phyloP scores from a whole-genome alignment of 306 rosid genomes.

The Spatholobus suberectus region DNA sequence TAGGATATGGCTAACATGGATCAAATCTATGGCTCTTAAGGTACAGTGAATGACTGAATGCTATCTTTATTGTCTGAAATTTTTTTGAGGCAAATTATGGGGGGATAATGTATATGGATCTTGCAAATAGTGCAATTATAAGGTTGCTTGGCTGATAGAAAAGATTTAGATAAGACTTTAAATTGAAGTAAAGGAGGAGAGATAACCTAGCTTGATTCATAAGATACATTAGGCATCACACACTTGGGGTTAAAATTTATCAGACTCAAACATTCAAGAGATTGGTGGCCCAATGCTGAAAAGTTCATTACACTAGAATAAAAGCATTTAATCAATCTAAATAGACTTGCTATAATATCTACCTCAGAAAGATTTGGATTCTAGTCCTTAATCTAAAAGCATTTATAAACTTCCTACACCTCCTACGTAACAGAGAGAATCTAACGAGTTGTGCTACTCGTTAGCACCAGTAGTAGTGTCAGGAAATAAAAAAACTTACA shows the following conservation, averaged over 20 bases:
- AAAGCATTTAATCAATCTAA: background rate
- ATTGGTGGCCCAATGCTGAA: constrained; percentile 18
- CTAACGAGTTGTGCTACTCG: constrained; percentile 17
- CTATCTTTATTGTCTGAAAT: background rate
- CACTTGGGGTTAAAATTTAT: constrained; percentile 12
- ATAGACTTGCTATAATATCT: constrained; percentile 22
- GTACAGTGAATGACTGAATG: background rate
- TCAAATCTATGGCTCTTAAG: background rate
- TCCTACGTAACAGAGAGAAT: constrained; percentile 20
- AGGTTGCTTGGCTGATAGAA: constrained; percentile 11
- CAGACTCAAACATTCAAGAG: constrained; percentile 11
- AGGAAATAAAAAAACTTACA: constrained; percentile 71
- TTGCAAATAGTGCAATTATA: constrained; percentile 26
- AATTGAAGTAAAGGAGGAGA: constrained; percentile 8
- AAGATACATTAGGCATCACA: constrained; percentile 19
- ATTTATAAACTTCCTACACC: constrained; percentile 11
- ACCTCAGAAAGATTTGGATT: constrained; percentile 25
- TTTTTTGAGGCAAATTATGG: background rate
- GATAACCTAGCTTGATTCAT: constrained; percentile 9
- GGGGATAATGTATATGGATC: background rate
- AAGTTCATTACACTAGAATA: constrained; percentile 20
- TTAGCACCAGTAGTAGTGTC: constrained; percentile 30
- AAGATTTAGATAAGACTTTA: constrained; percentile 15
- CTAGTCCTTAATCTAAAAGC: constrained; percentile 24
- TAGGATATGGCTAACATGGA: constrained; percentile 4